phyloP scores from a whole-genome alignment of 169 alveolate species.

The Pseudocohnilembus persalinus region DNA sequence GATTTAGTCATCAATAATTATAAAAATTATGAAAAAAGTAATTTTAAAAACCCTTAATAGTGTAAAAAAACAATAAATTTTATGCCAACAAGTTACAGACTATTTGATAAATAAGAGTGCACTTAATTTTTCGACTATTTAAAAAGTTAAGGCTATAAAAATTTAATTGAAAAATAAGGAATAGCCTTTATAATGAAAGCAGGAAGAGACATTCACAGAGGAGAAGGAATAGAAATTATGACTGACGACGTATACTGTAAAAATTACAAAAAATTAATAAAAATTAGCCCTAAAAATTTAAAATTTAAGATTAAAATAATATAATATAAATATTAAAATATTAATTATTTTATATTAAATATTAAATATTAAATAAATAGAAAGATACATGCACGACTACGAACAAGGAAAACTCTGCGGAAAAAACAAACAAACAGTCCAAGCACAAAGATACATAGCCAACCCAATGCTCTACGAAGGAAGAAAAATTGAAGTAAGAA shows the following conservation, averaged over 20 bases:
- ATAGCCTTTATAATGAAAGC: constrained; percentile 12
- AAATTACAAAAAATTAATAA: no score
- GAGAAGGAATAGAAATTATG: constrained; percentile 7
- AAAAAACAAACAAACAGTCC: not conserved
- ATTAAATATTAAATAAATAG: not conserved
- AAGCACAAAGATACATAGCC: constrained; percentile 7
- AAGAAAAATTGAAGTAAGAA: constrained; percentile 37
- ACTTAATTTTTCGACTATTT: not conserved
- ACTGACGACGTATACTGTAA: constrained; percentile 2
- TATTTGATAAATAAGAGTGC: constrained; percentile 13
- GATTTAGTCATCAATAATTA: constrained; percentile 27
- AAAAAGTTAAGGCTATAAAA: constrained; percentile 1
- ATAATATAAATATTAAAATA: no score
- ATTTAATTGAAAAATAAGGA: constrained; percentile 1
- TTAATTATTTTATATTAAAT: no score
- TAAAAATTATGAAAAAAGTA: not conserved
- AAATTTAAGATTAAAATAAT: not conserved
- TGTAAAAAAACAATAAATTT: constrained; percentile 5
- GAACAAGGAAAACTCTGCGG: not conserved
- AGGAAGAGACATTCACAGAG: constrained; percentile 34
- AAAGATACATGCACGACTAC: not conserved
- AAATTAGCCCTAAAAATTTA: not conserved
- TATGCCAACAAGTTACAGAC: constrained; percentile 18
- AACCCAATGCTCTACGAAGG: constrained; percentile 42
- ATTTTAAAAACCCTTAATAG: not conserved